Percentiles rank a stretch among this genome's conserved stretches.
Conservation (phyloP, 176 grass and related monocot genomes). For the Aegilops bicornis region DNA sequence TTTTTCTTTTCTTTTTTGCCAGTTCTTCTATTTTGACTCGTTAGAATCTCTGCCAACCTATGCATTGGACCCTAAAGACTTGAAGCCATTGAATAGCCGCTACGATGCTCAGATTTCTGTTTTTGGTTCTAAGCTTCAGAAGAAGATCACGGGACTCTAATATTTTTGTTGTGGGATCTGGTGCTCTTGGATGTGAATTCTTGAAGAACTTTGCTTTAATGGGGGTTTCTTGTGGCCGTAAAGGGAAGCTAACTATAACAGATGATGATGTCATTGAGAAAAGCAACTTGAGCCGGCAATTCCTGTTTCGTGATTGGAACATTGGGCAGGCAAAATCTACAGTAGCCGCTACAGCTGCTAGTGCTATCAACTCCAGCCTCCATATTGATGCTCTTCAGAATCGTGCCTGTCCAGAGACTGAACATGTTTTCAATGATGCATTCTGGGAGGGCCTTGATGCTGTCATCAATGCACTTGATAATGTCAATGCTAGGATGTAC, state of each 20-base stretch:
- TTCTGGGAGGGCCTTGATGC: slow-evolving; percentile 73
- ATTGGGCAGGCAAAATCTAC: slow-evolving; percentile 69
- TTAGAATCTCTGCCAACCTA: slow-evolving; percentile 67
- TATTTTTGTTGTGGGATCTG: slow-evolving; percentile 76
- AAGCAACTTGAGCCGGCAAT: slow-evolving; percentile 76
- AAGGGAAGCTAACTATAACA: slow-evolving; percentile 74
- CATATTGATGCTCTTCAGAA: slow-evolving; percentile 72
- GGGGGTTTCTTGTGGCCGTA: slow-evolving; percentile 66
- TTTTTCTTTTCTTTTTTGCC: slow-evolving; percentile 11
- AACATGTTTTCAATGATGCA: slow-evolving; percentile 74
- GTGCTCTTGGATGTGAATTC: slow-evolving; percentile 89
- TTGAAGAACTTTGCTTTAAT: slow-evolving; percentile 86
- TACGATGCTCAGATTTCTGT: slow-evolving; percentile 89
- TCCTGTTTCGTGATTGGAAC: slow-evolving; percentile 75
- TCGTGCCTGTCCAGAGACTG: slow-evolving; percentile 64
- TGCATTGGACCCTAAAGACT: slow-evolving; percentile 55
- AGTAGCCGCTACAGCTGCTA: slow-evolving; percentile 56
- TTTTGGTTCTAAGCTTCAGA: slow-evolving; percentile 81
- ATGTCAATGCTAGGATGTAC: slow-evolving; percentile 76
- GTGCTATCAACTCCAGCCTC: slow-evolving; percentile 56
- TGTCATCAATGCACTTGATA: slow-evolving; percentile 78
- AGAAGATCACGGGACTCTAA: slow-evolving; percentile 71
- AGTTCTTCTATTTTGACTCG: slow-evolving; percentile 90
- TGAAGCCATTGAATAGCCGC: slow-evolving; percentile 63
- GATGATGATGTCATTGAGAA: slow-evolving; percentile 87